A percentile compares a stretch with the other conserved stretches of the same genome.
Conservation (phyloP, 2,329 filamentous ascomycete species). For the Cytospora chrysosperma region DNA sequence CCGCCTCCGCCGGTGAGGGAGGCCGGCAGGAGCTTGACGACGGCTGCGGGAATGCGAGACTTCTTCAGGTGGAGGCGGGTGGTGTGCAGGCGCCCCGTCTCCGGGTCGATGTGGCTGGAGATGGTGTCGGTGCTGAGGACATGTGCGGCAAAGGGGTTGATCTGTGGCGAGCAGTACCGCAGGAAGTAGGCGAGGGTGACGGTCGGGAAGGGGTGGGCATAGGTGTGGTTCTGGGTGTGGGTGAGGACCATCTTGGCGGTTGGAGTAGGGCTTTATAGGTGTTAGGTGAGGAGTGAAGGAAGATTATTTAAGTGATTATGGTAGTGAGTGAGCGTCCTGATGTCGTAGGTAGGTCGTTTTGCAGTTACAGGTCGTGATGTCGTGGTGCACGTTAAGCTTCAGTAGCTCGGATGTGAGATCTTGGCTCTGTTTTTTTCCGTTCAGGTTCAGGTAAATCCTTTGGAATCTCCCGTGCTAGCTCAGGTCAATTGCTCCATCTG, state of each 20-base stretch:
- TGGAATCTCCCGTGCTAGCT: slow-evolving; percentile 12
- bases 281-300: neutral
- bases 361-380: neutral
- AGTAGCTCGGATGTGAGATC: neutral
- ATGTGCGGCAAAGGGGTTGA: slow-evolving; percentile 79
- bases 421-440: neutral
- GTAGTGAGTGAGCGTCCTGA: neutral
- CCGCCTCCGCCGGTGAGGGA: slow-evolving; percentile 64
- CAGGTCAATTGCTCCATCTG: slow-evolving; percentile 21
- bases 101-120: slow-evolving; percentile 67
- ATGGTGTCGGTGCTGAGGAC: slow-evolving; percentile 84
- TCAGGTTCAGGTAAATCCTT: slow-evolving; percentile 9
- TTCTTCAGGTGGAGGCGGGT: slow-evolving; percentile 80
- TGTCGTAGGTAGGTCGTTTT: neutral
- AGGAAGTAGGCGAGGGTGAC: slow-evolving; percentile 89
- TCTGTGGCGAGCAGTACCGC: slow-evolving; percentile 69
- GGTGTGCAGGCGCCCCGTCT: slow-evolving; percentile 73
- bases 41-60: slow-evolving; percentile 71
- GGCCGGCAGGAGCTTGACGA: slow-evolving; percentile 72
- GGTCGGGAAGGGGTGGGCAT: slow-evolving; percentile 79
- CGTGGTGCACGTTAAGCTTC: slow-evolving; percentile 4
- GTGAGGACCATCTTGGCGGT: slow-evolving; percentile 58
- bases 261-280: neutral
- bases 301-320: neutral
- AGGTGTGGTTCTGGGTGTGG: slow-evolving; percentile 67